Evolutionary conservation across 2,329 filamentous ascomycete species (phyloP), one percentile per base, ranked within the genome.

Genomic region (Metarhizium guizhouense): DNA sequence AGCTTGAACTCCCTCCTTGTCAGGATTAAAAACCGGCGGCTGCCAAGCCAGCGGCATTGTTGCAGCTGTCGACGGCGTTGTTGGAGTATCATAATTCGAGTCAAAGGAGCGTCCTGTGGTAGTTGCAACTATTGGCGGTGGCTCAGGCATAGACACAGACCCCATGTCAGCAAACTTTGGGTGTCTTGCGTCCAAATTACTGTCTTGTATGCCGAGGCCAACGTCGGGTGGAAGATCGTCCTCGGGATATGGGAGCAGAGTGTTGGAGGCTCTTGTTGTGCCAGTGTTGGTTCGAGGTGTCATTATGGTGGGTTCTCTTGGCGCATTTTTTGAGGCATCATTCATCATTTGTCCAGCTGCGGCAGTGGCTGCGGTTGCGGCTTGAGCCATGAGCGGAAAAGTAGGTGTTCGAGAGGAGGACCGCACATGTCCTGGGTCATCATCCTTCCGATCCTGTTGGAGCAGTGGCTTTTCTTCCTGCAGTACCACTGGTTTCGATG

Each of bases 21-120:
- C 60, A 51, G 74, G 76, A 47, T 78, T 72, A 53, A 79, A 79
- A 4, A 69, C 64, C 4, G 70, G 66, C 2, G 76, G 75, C 42
- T 78, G 74, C 76, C 79, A 82, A 29, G 69, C 62, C 29, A 68
- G 67, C 18, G 64, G 61, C 7, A 64, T 57, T 6, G 58, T 55
- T 38, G 34, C 25, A 25, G 53, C 55, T 50, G 56, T 54, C 48
- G 56, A 51, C 20, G 53, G 45, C 20, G 56, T 56, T 30, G 13
- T 14, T n/a, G 54, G 43, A 18, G 49, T 48, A 16, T 29, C 48
- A 49, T 54, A 42, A 11, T 13, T 51, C 10, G 43, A 3, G 20
- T 57, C 43, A 20, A 32, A n/a, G 18, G 49, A 47, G 32, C 55
- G 47, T 10, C 54, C 54, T 1, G 25, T 29, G 20, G 18, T 34